phyloP scores from a whole-genome alignment of 169 alveolate genomes.

The Eimeria necatrix region DNA sequence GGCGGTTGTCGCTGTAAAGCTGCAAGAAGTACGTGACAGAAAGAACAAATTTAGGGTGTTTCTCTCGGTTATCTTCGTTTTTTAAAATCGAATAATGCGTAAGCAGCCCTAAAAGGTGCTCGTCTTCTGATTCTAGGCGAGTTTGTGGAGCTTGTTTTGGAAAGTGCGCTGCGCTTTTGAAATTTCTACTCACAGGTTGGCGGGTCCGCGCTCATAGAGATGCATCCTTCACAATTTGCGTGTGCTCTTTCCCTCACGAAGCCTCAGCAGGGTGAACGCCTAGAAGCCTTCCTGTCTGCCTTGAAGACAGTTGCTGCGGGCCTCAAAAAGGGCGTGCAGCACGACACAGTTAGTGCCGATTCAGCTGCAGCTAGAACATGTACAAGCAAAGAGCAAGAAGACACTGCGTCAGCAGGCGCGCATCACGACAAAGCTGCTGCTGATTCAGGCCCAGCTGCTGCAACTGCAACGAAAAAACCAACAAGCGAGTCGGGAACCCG shows the following conservation, averaged over 20 bases:
- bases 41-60: too few relatives aligned
- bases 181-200: slow-evolving; percentile 23
- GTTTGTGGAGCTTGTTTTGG: too few relatives aligned
- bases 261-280: slow-evolving; percentile 50
- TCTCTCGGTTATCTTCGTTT: too few relatives aligned
- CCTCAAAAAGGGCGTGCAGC: slow-evolving; percentile 41
- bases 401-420: not conserved
- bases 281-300: slow-evolving; percentile 67
- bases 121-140: too few relatives aligned
- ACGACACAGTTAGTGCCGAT: not conserved
- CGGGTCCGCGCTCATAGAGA: slow-evolving; percentile 49
- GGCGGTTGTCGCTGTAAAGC: slow-evolving; percentile 68
- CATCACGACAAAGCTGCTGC: not conserved
- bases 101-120: too few relatives aligned
- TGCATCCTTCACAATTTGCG: slow-evolving; percentile 48
- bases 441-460: slow-evolving; percentile 18
- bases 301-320: slow-evolving; percentile 27
- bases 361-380: not conserved
- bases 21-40: slow-evolving; percentile 65
- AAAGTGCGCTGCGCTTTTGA: not conserved
- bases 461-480: slow-evolving; percentile 9
- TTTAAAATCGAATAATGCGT: too few relatives aligned
- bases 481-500: not conserved
- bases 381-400: too few relatives aligned
- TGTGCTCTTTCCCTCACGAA: slow-evolving; percentile 40